Percentiles rank a stretch among this genome's conserved stretches.
Evolutionary conservation across 2,329 filamentous ascomycete species (phyloP).

Genomic region (Canariomyces notabilis): DNA sequence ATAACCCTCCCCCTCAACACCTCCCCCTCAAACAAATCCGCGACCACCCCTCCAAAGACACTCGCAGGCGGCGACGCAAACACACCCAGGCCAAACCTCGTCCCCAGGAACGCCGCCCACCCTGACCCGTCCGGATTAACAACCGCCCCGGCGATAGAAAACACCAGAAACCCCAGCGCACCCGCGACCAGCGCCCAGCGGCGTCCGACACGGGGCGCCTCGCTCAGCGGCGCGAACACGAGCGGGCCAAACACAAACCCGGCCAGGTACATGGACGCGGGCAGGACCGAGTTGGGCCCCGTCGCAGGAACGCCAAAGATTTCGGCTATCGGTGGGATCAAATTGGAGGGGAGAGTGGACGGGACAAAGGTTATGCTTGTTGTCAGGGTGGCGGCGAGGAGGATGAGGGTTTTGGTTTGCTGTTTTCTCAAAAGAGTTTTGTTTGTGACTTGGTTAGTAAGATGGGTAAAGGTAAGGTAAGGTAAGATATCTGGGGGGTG

Average conservation of each 20-base stretch:
- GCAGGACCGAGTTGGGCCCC: slow-evolving; percentile 23
- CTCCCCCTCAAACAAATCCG: slow-evolving; percentile 24
- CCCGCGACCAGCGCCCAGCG: slow-evolving; percentile 15
- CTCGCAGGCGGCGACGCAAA: slow-evolving; percentile 27
- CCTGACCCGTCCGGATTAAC: too few relatives aligned
- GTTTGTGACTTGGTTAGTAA: too few relatives aligned
- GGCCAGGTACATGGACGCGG: slow-evolving; percentile 24
- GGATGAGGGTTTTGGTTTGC: slow-evolving; percentile 23
- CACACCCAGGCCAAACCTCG: slow-evolving; percentile 23
- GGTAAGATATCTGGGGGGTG: too few relatives aligned
- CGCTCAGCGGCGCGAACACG: slow-evolving; percentile 26
- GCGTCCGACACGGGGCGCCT: slow-evolving; percentile 21
- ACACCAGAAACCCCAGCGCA: slow-evolving; percentile 20
- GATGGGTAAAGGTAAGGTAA: too few relatives aligned
- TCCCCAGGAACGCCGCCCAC: slow-evolving; percentile 24
- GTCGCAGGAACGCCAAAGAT: slow-evolving; percentile 18
- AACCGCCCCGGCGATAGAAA: slow-evolving; percentile 19
- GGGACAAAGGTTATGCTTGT: slow-evolving; percentile 25
- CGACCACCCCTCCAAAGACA: slow-evolving; percentile 26
- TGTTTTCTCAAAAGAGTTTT: slow-evolving; percentile 11
- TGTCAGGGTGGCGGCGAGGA: slow-evolving; percentile 21
- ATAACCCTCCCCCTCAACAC: slow-evolving; percentile 23
- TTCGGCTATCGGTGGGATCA: slow-evolving; percentile 17
- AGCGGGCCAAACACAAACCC: slow-evolving; percentile 27
- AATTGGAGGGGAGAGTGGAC: slow-evolving; percentile 25